Evolutionary conservation across 805 yeast genomes (phyloP).

Genomic region (Metschnikowia lochheadii): DNA sequence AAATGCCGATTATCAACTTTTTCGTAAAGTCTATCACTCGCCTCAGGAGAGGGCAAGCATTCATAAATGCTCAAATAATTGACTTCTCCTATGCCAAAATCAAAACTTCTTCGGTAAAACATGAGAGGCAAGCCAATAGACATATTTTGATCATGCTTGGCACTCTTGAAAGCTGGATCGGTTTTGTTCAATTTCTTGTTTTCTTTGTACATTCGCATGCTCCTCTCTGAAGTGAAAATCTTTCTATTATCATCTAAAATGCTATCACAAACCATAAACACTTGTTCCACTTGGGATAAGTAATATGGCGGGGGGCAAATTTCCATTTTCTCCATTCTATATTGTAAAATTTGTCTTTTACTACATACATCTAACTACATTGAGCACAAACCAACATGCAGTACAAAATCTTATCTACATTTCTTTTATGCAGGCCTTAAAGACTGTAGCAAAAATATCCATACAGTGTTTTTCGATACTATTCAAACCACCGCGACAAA

Average conservation of each 20-base stretch:
- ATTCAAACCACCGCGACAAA: too few species aligned
- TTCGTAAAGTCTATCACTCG: constrained; percentile 10
- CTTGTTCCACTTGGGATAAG: constrained; percentile 1
- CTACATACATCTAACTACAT: neutral
- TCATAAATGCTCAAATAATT: constrained; percentile 8
- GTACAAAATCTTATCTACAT: too few species aligned
- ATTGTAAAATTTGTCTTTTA: neutral
- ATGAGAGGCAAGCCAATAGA: constrained; percentile 13
- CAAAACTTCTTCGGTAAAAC: constrained; percentile 6
- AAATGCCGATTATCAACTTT: constrained; percentile 9
- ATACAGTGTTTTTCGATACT: too few species aligned
- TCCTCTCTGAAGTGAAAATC: constrained; percentile 10
- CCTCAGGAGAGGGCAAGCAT: constrained; percentile 12
- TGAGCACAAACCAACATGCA: too few species aligned
- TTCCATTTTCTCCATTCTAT: neutral
- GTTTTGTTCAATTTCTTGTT: neutral
- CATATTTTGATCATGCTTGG: constrained; percentile 11
- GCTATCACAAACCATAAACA: constrained; percentile 10
- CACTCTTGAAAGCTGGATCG: constrained; percentile 6
- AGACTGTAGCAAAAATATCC: too few species aligned
- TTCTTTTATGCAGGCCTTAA: too few species aligned
- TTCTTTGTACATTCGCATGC: constrained; percentile 10
- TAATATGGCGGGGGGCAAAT: neutral
- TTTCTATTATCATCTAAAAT: constrained; percentile 6
- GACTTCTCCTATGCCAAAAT: constrained; percentile 11